Evolutionary conservation across 495 filamentous ascomycete species (phyloP), one percentile per base, ranked within the genome.

Genomic region (Recurvomyces mirabilis): DNA sequence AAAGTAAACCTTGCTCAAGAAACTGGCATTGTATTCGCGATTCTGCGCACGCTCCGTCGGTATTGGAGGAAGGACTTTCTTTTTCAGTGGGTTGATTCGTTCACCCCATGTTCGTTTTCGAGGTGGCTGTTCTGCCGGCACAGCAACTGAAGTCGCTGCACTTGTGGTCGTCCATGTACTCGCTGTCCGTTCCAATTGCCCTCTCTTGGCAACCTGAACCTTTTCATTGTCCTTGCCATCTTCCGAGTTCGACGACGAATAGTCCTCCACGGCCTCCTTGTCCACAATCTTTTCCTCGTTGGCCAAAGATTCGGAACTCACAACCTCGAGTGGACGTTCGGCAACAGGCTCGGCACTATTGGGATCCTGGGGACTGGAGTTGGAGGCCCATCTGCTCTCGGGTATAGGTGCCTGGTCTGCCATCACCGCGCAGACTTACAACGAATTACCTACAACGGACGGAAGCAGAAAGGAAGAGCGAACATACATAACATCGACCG

Each of bases 1-100:
- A 52, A 84, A 84, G 2, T 72, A 75, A 26, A 81, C 51, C 40
- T 55, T 54, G 56, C 72, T 80, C 43, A 79, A 70, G 53, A 81
- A 74, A 6, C 68, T 56, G 0, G 81, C 81, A 15, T 56, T 59
- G 43, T 75, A 68, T 60, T 85, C 81, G 34, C 68, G 65, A 13
- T 65, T 78, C 2, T 71, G 64, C 28, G 42, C 43, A 22, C 72
- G 64, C 55, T 71, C 66, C 43, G 75, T 62, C 34, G 81, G 79
- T 4, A 82, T 65, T 9, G 77, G 72, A 0, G 77, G 78, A 13
- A 70, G 68, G 19, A 51, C 48, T 25, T 73, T 71, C 72, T 74
- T 75, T 60, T 71, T 68, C 46, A 84, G 53, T 2, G 81, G 79
- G 53, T 85, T 84, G 11, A 69, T 54, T 24, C 67, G 66, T 49